phyloP scores from a whole-genome alignment of 352 stramenopile genomes.

The Globisporangium canariense region DNA sequence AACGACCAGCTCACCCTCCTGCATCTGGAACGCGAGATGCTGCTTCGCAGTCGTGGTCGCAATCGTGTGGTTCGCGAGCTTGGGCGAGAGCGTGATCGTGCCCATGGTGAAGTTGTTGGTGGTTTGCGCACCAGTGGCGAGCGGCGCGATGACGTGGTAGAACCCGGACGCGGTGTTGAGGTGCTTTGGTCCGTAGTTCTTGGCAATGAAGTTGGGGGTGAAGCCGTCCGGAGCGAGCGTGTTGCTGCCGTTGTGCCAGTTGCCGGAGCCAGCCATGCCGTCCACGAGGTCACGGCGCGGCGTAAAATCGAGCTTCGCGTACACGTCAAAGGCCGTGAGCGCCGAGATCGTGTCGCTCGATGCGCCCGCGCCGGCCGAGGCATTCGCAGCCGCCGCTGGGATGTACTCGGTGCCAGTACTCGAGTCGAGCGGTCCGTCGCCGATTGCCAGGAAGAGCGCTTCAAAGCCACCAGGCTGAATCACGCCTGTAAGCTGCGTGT shows the following conservation, averaged over 20 bases:
- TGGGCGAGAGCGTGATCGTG: slow-evolving; percentile 47
- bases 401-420: slow-evolving; percentile 42
- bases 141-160: slow-evolving; percentile 50
- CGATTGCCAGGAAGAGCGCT: slow-evolving; percentile 48
- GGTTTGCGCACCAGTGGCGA: slow-evolving; percentile 42
- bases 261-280: slow-evolving; percentile 35
- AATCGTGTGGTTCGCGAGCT: slow-evolving; percentile 36
- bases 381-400: slow-evolving; percentile 27
- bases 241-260: slow-evolving; percentile 55
- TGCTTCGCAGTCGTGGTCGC: slow-evolving; percentile 41
- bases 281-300: slow-evolving; percentile 40
- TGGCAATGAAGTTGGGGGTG: slow-evolving; percentile 53
- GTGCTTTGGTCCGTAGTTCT: slow-evolving; percentile 57
- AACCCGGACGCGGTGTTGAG: slow-evolving; percentile 45
- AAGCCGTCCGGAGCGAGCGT: slow-evolving; percentile 33
- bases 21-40: slow-evolving; percentile 43
- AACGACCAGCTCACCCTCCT: slow-evolving; percentile 47
- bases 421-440: slow-evolving; percentile 37
- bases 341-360: slow-evolving; percentile 34
- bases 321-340: slow-evolving; percentile 45
- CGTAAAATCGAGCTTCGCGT: slow-evolving; percentile 38
- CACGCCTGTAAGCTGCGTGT: slow-evolving; percentile 55
- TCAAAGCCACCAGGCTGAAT: slow-evolving; percentile 55
- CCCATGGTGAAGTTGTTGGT: slow-evolving; percentile 58
- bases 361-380: slow-evolving; percentile 28